Conservation (phyloP, 208 protist genomes). For the Naegleria lovaniensis region DNA sequence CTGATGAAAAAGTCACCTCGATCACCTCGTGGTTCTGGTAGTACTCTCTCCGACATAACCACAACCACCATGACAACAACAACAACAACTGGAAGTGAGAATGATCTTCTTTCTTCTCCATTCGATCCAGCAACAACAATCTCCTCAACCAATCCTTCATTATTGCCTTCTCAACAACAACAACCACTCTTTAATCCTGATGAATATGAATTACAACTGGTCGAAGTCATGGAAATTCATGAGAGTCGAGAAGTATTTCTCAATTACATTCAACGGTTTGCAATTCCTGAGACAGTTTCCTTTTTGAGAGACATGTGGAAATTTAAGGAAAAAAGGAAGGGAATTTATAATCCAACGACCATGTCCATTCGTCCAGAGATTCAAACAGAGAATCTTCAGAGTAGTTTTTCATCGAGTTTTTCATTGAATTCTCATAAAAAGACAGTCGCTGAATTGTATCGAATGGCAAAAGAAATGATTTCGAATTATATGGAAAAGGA, state of each 20-base stretch:
- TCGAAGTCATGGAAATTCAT: background rate
- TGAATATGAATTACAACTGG: background rate
- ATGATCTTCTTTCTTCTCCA: too few species aligned
- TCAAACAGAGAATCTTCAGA: background rate
- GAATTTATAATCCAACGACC: background rate
- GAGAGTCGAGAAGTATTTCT: background rate
- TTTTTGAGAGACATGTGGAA: background rate
- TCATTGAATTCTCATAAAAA: background rate
- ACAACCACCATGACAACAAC: too few species aligned
- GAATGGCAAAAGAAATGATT: background rate
- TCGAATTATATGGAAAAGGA: background rate
- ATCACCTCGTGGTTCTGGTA: too few species aligned
- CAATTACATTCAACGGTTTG: background rate
- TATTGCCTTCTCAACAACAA: too few species aligned
- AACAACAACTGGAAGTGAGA: too few species aligned
- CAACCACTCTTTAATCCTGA: background rate
- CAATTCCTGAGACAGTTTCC: background rate
- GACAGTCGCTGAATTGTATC: background rate
- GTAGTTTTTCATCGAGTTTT: background rate
- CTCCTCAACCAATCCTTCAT: too few species aligned
- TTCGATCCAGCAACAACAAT: too few species aligned
- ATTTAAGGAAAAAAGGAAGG: background rate
- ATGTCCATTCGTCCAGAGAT: background rate
- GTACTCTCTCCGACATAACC: too few species aligned
- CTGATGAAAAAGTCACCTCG: too few species aligned